These are phyloP conservation scores for Suillus brevipes DNA, from an alignment of 768 basidiomycete species.

Conservation along the genomic window DNA sequence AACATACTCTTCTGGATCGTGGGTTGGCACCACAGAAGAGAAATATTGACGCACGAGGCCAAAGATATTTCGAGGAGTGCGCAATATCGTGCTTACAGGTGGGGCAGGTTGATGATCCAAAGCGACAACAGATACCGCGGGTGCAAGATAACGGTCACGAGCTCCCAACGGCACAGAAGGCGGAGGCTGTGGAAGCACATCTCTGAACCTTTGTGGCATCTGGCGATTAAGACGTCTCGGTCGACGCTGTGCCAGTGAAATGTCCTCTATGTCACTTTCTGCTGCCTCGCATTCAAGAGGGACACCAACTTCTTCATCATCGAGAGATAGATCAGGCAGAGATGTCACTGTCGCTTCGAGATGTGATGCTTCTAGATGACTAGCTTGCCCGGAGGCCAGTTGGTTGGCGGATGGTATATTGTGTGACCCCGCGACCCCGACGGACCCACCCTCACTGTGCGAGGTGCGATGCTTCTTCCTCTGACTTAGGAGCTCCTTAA, in stretches of 20 bases:
- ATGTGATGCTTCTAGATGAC: too few species aligned
- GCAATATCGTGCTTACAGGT: neutral
- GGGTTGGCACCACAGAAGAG: neutral
- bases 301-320: too few species aligned
- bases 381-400: too few species aligned
- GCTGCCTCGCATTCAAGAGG: too few species aligned
- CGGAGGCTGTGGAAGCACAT: neutral
- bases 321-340: too few species aligned
- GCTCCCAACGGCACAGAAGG: neutral
- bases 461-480: neutral
- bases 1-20: neutral
- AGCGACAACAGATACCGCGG: neutral
- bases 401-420: too few species aligned
- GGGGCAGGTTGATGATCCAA: neutral
- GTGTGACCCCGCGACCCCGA: too few species aligned
- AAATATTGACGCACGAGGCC: neutral
- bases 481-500: neutral
- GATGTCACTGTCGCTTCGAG: too few species aligned
- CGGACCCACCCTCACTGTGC: too few species aligned
- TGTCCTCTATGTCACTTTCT: neutral
- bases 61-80: neutral
- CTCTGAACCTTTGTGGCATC: neutral
- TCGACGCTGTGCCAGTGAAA: neutral
- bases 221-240: neutral
- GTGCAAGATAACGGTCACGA: neutral